These are phyloP conservation scores for Lepiota brunneoincarnata DNA, from an alignment of 768 basidiomycete genomes.

Conservation along the genomic window DNA sequence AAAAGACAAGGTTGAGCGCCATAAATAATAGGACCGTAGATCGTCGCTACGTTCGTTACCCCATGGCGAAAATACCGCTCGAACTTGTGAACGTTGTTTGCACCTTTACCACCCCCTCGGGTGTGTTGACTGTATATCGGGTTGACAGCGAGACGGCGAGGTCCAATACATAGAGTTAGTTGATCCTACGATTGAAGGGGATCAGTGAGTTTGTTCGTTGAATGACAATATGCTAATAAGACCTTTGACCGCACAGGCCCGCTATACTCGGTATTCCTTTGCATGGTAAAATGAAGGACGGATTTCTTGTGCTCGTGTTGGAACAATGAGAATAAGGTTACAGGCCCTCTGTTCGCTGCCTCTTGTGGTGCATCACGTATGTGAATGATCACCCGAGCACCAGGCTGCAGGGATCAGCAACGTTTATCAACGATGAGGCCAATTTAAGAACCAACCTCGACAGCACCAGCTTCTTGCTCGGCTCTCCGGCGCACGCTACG, in stretches of 20 bases:
- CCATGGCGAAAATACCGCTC: slow-evolving; percentile 89
- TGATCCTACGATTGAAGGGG: slow-evolving; percentile 61
- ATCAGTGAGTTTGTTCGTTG: slow-evolving; percentile 4
- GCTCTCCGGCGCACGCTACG: slow-evolving; percentile 63
- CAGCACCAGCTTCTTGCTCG: slow-evolving; percentile 53
- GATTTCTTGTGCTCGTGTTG: slow-evolving; percentile 97
- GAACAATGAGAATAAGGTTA: slow-evolving; percentile 77
- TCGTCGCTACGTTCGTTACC: slow-evolving; percentile 76
- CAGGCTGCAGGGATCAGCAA: slow-evolving; percentile 50
- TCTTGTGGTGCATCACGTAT: slow-evolving; percentile 73
- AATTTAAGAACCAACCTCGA: slow-evolving; percentile 53
- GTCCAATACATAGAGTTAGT: slow-evolving; percentile 84
- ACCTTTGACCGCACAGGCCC: slow-evolving; percentile 92
- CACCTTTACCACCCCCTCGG: slow-evolving; percentile 83
- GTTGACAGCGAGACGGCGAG: slow-evolving; percentile 78
- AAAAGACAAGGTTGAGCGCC: slow-evolving; percentile 82
- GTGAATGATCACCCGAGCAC: slow-evolving; percentile 74
- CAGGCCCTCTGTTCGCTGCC: slow-evolving; percentile 44
- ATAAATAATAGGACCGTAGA: slow-evolving; percentile 86
- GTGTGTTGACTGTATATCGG: slow-evolving; percentile 94
- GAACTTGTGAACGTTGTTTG: slow-evolving; percentile 97
- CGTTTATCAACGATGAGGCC: not conserved
- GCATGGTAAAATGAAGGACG: slow-evolving; percentile 88
- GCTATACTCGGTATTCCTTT: slow-evolving; percentile 92
- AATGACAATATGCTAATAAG: not conserved